A percentile compares a stretch with the other conserved stretches of the same genome.
Conservation (phyloP, 805 yeast genomes). For the Hanseniaspora nectarophila region DNA sequence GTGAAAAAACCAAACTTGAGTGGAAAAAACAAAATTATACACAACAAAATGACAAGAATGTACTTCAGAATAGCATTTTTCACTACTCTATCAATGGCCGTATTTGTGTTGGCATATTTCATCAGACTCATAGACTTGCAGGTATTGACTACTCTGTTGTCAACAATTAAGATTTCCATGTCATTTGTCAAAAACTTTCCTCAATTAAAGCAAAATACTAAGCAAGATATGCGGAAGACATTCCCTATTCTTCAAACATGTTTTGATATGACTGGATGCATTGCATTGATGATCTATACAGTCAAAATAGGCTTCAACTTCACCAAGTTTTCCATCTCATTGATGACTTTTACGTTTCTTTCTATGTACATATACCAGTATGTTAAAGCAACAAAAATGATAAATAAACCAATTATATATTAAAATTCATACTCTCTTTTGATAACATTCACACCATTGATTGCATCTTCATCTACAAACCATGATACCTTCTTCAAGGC, state of each 20-base stretch:
- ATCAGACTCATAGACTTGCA: constrained; percentile 19
- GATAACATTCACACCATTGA: constrained; percentile 52
- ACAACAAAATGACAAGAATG: constrained; percentile 22
- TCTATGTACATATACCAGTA: constrained; percentile 32
- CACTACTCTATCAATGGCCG: constrained; percentile 17
- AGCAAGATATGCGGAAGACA: constrained; percentile 70
- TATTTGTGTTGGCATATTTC: constrained; percentile 18
- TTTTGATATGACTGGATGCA: constrained; percentile 31
- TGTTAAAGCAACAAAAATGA: constrained; percentile 15
- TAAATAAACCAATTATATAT: background rate
- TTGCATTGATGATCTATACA: constrained; percentile 22
- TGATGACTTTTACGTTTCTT: constrained; percentile 32
- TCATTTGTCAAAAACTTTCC: constrained; percentile 54
- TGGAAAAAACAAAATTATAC: background rate
- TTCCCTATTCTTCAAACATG: constrained; percentile 52
- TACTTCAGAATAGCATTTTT: constrained; percentile 19
- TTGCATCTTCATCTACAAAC: constrained; percentile 94
- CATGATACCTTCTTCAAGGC: constrained; percentile 96
- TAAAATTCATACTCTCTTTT: constrained; percentile 25
- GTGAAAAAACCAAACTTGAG: background rate
- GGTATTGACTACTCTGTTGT: constrained; percentile 22
- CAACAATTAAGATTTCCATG: constrained; percentile 34
- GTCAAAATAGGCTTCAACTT: constrained; percentile 19
- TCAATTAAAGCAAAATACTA: constrained; percentile 70
- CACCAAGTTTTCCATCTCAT: constrained; percentile 30